phyloP scores from a whole-genome alignment of 306 rosid genomes.

The Sophora flavescens region DNA sequence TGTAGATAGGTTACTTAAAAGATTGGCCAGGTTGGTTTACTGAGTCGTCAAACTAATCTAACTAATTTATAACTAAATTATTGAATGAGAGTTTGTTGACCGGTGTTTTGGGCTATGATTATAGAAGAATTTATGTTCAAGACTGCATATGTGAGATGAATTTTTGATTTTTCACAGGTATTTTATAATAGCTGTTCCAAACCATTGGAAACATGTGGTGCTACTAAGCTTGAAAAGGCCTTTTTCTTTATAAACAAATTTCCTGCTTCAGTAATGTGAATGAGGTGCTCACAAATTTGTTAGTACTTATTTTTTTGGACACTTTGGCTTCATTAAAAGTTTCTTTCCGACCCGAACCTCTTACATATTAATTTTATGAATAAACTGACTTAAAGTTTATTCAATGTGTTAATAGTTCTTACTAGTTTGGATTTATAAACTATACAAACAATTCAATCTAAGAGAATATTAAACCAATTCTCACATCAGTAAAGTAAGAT shows the following conservation, averaged over 20 bases:
- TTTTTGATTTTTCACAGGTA: constrained; percentile 63
- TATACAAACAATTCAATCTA: no score
- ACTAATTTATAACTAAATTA: background rate
- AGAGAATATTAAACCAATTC: no score
- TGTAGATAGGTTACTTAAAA: background rate
- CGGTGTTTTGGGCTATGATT: constrained; percentile 13
- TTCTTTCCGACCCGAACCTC: background rate
- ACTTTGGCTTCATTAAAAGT: background rate
- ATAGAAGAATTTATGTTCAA: background rate
- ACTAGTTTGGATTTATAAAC: no score
- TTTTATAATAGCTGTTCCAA: constrained; percentile 43
- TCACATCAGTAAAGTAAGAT: no score
- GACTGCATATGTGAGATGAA: constrained; percentile 28
- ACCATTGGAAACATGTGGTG: background rate
- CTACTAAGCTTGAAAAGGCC: constrained; percentile 6
- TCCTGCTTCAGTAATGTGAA: background rate
- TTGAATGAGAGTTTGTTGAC: no score
- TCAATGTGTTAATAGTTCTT: background rate
- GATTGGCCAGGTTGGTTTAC: background rate
- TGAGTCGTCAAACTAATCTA: background rate
- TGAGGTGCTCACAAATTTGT: constrained; percentile 21
- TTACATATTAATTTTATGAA: background rate
- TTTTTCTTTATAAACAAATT: background rate
- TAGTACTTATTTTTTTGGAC: background rate
- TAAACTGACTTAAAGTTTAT: background rate